These are phyloP conservation scores for Macrocybe gigantea DNA, from an alignment of 768 basidiomycete genomes.

Conservation along the genomic window DNA sequence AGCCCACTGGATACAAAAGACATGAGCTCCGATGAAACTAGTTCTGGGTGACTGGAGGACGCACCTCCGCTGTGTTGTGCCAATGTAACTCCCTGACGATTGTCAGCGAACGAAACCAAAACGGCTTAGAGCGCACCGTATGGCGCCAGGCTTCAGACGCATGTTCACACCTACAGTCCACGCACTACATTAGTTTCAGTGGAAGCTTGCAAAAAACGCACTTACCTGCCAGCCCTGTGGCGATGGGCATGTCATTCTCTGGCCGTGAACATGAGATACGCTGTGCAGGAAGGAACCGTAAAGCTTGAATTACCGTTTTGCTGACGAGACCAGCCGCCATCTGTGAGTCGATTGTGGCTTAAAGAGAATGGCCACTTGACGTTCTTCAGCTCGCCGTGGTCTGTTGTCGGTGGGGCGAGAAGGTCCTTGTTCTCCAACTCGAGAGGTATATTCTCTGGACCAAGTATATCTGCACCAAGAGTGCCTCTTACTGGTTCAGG, in stretches of 20 bases:
- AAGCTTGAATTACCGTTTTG: constrained; percentile 34
- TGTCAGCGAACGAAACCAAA: neutral
- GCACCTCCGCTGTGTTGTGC: constrained; percentile 43
- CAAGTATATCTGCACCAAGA: constrained; percentile 35
- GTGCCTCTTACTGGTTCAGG: constrained; percentile 16
- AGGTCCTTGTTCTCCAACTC: constrained; percentile 38
- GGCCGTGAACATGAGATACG: neutral
- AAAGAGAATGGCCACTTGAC: constrained; percentile 54
- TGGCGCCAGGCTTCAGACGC: constrained; percentile 43
- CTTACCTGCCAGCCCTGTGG: constrained; percentile 26
- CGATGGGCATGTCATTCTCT: constrained; percentile 46
- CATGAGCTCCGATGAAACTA: constrained; percentile 1
- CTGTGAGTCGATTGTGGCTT: constrained; percentile 48
- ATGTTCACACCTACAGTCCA: constrained; percentile 46
- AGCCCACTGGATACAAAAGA: constrained; percentile 33
- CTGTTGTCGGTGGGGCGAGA: constrained; percentile 39
- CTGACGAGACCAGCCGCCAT: constrained; percentile 56
- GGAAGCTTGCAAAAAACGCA: too few relatives aligned
- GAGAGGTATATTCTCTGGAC: constrained; percentile 32
- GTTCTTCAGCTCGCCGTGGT: constrained; percentile 40
- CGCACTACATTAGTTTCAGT: too few relatives aligned
- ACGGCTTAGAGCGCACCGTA: constrained; percentile 26
- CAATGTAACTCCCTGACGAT: constrained; percentile 43
- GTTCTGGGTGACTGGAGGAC: neutral
- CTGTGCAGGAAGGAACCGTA: neutral